phyloP scores from a whole-genome alignment of 2,329 filamentous ascomycete genomes.

The Ceratocystis diversiconidia region DNA sequence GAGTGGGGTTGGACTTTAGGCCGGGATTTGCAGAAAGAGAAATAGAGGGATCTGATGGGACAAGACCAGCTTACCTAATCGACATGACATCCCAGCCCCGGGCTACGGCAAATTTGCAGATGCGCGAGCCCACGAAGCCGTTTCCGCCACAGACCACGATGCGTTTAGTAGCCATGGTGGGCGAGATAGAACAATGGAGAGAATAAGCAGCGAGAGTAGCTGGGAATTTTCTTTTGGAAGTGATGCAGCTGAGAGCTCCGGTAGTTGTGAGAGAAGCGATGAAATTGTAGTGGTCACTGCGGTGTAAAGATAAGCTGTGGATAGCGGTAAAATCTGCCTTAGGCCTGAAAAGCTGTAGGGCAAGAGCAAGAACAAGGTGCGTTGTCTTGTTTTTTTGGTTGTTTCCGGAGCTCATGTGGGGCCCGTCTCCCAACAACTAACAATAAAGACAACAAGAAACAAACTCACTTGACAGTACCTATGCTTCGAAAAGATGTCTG shows the following conservation, averaged over 20 bases:
- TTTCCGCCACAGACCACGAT: conserved; percentile 87
- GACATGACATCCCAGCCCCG: conserved; percentile 87
- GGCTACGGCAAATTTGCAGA: conserved; percentile 77
- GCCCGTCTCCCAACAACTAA: neutral
- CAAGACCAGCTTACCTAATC: conserved; percentile 50
- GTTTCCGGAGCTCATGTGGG: neutral
- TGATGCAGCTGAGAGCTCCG: neutral
- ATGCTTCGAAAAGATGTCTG: no score
- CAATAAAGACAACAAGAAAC: neutral
- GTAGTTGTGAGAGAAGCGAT: neutral
- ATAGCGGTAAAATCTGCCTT: no score
- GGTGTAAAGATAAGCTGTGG: no score
- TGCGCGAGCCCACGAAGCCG: conserved; percentile 75
- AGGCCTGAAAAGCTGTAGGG: no score
- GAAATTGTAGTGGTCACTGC: neutral
- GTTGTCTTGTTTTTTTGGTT: neutral
- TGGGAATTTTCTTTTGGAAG: neutral
- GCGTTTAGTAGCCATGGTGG: conserved; percentile 52
- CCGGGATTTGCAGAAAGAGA: neutral
- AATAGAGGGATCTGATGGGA: neutral
- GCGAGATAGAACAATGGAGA: neutral
- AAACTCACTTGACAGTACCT: no score
- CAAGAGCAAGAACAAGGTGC: no score
- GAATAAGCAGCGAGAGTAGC: neutral
- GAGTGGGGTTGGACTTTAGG: no score